phyloP scores from a whole-genome alignment of 2,329 filamentous ascomycete species.

The Aspergillus sp. region DNA sequence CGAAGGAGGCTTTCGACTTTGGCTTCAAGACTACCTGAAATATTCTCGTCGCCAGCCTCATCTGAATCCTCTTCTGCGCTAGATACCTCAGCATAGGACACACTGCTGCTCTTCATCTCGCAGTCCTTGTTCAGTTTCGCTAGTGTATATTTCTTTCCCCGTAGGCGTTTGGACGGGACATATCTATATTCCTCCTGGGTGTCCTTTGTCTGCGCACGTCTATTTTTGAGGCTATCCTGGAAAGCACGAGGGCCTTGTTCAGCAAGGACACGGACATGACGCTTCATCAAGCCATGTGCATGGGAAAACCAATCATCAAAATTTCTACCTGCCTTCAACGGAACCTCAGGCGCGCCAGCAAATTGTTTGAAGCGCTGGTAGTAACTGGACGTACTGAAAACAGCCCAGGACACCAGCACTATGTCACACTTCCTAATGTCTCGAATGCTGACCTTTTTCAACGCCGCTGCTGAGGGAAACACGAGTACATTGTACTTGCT shows the following conservation, averaged over 20 bases:
- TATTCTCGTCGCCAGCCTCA: slow-evolving; percentile 9
- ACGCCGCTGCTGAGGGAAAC: slow-evolving; percentile 40
- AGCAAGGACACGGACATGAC: slow-evolving; percentile 41
- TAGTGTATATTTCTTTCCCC: slow-evolving; percentile 27
- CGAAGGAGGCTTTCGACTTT: slow-evolving; percentile 14
- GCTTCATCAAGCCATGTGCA: slow-evolving; percentile 42
- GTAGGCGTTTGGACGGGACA: slow-evolving; percentile 33
- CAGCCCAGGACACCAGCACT: slow-evolving; percentile 53
- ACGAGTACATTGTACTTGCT: slow-evolving; percentile 45
- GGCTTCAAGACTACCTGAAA: slow-evolving; percentile 16
- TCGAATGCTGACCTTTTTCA: slow-evolving; percentile 45
- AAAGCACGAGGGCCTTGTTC: slow-evolving; percentile 32
- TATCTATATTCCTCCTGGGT: slow-evolving; percentile 39
- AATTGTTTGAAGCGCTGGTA: slow-evolving; percentile 51
- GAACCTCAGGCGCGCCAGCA: slow-evolving; percentile 47
- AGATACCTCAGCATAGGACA: slow-evolving; percentile 18
- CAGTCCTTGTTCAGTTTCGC: slow-evolving; percentile 10
- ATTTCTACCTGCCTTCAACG: slow-evolving; percentile 44
- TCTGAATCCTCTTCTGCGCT: slow-evolving; percentile 15
- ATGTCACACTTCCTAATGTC: slow-evolving; percentile 53
- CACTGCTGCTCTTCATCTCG: neutral
- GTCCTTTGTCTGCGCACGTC: slow-evolving; percentile 34
- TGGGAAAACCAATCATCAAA: slow-evolving; percentile 56
- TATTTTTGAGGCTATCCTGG: slow-evolving; percentile 27
- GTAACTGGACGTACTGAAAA: slow-evolving; percentile 52